Evolutionary conservation across 495 filamentous ascomycete species (phyloP), one percentile per base, ranked within the genome.

Genomic region (Penicillium cinerascens): DNA sequence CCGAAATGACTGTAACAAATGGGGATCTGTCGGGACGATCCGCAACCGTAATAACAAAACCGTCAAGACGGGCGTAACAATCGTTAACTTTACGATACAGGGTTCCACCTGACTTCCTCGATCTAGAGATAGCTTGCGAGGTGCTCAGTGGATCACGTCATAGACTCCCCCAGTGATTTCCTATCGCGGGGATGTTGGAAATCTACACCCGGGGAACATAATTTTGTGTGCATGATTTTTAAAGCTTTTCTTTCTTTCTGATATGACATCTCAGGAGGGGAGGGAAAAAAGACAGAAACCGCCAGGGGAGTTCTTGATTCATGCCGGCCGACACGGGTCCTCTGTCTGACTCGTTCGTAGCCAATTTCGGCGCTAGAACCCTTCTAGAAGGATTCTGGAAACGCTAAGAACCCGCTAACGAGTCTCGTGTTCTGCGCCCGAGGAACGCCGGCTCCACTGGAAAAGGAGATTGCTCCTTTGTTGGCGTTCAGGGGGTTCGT

Each of bases 331-430:
- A 9, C 4, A 7, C 3, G 37, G 36, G 15, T 8, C 4, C 18
- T 20, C 6, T 20, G 39, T 10, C 41, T 25, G 41, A 15, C 7
- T n/a, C 41, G 2, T 17, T 27, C 50, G 55, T 55, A 44, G 44
- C 44, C 37, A 59, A 54, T 4, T 13, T n/a, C 49, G 20, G 44
- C 64, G 46, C 69, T 65, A 70, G 68, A 69, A 71, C 36, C 39
- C 52, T 68, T 71, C 64, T 49, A 64, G 70, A 73, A 73, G 22
- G 25, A 27, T 67, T 66, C 61, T 63, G 33, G 69, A 72, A 44
- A 49, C 64, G 42, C 64, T 64, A 67, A 59, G 61, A 67, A 63
- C 51, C 2, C 40, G 10, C 40, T 50, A 42, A 25, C n/a, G 41
- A 38, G 16, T 51, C 42, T 51, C 49, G 42, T 44, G 42, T 44